A percentile compares a stretch with the other conserved stretches of the same genome.
Evolutionary conservation across 352 stramenopile genomes (phyloP).

Genomic region (Thalassiosira livingstoniorum): DNA sequence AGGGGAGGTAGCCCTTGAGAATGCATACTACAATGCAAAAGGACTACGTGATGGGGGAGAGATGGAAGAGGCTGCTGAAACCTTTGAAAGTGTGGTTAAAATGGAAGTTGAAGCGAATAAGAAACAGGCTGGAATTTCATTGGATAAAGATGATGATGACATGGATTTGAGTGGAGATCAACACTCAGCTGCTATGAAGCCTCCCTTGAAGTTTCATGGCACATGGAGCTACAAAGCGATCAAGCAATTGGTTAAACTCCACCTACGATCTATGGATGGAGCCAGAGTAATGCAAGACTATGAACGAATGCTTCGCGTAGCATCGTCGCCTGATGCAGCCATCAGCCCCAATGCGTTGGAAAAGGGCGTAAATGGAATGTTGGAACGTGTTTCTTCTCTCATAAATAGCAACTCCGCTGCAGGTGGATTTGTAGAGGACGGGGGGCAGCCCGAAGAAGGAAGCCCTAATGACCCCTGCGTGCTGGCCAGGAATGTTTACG

Average conservation of each 20-base stretch:
- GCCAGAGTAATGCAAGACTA: slow-evolving; percentile 89
- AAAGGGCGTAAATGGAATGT: slow-evolving; percentile 95
- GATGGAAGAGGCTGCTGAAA: slow-evolving; percentile 47
- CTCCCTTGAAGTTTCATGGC: slow-evolving; percentile 60
- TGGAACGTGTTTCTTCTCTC: slow-evolving; percentile 91
- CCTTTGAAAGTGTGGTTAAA: slow-evolving; percentile 64
- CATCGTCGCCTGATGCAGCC: slow-evolving; percentile 86
- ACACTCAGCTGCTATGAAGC: background rate
- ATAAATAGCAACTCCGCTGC: slow-evolving; percentile 52
- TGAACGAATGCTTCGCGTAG: slow-evolving; percentile 89
- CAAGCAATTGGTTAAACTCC: slow-evolving; percentile 94
- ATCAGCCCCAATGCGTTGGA: slow-evolving; percentile 93
- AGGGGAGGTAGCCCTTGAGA: slow-evolving; percentile 91
- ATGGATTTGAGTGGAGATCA: slow-evolving; percentile 26
- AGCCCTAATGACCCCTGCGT: slow-evolving; percentile 44
- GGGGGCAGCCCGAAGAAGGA: too few species aligned
- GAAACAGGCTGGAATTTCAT: slow-evolving; percentile 47
- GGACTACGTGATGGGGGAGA: slow-evolving; percentile 73
- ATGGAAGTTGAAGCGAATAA: slow-evolving; percentile 48
- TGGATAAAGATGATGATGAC: slow-evolving; percentile 28
- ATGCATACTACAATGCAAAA: slow-evolving; percentile 94
- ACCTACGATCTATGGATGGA: slow-evolving; percentile 85
- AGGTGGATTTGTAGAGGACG: background rate
- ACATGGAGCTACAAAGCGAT: slow-evolving; percentile 93
- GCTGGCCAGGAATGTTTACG: slow-evolving; percentile 75